phyloP scores from a whole-genome alignment of 2,329 filamentous ascomycete genomes.

The Blastomyces gilchristii region DNA sequence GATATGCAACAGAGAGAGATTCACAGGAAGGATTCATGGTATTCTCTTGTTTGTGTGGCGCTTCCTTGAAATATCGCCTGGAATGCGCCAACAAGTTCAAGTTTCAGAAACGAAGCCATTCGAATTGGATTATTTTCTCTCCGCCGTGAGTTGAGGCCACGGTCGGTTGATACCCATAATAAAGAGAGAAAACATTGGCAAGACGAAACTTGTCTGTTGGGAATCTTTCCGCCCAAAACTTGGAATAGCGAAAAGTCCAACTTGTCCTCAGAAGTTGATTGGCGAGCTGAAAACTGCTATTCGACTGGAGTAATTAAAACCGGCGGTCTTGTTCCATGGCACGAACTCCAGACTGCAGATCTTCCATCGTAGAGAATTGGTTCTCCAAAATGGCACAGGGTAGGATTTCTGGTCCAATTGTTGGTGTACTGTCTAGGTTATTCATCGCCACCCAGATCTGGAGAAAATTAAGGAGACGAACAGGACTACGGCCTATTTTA shows the following conservation, averaged over 20 bases:
- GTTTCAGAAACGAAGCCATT: no score
- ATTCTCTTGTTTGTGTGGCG: no score
- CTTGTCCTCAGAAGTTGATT: conserved; percentile 25
- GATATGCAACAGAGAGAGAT: no score
- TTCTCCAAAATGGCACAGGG: conserved; percentile 38
- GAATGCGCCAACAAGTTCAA: no score
- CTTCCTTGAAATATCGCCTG: no score
- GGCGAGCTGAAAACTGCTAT: conserved; percentile 53
- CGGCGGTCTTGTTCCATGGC: conserved; percentile 56
- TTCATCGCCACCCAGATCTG: conserved; percentile 53
- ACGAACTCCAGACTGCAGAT: conserved; percentile 59
- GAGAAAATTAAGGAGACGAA: conserved; percentile 43
- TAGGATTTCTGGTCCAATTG: conserved; percentile 55
- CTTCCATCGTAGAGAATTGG: conserved; percentile 64
- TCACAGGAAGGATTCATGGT: no score
- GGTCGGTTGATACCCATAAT: no score
- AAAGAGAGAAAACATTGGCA: no score
- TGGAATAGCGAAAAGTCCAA: conserved; percentile 46
- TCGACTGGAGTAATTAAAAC: conserved; percentile 38
- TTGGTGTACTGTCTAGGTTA: conserved; percentile 67
- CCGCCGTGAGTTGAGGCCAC: no score
- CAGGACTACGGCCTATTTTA: conserved; percentile 43
- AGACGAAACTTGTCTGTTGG: no score
- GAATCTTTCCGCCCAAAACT: no score
- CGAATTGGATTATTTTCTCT: no score